phyloP scores from a whole-genome alignment of 192 early-diverging fungal genomes.

The Coemansia sp. region DNA sequence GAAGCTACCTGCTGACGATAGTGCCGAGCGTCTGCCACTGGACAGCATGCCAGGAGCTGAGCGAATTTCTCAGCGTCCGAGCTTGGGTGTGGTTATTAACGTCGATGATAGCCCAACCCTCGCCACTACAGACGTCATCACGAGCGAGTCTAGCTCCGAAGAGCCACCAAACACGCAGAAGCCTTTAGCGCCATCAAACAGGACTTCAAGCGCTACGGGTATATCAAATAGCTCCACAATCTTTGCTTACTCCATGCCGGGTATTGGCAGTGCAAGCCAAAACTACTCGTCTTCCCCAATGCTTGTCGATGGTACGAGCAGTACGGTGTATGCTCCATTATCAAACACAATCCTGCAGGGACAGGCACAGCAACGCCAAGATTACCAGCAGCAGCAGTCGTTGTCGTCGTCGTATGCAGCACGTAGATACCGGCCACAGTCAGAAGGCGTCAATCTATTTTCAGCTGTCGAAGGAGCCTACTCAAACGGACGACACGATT shows the following conservation, averaged over 20 bases:
- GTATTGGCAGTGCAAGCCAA: not conserved
- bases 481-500: not conserved
- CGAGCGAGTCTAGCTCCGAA: not conserved
- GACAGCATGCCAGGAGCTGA: not conserved
- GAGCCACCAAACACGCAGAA: not conserved
- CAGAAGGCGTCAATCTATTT: not conserved
- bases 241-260: not conserved
- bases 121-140: not conserved
- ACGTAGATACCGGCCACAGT: not conserved
- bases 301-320: not conserved
- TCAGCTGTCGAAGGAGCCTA: not conserved
- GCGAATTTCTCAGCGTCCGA: not conserved
- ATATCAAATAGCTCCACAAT: not conserved
- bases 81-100: not conserved
- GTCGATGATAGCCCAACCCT: constrained; percentile 4
- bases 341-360: not conserved
- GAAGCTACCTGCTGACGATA: constrained; percentile 12
- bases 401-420: too few relatives aligned
- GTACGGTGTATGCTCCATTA: not conserved
- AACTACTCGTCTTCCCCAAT: not conserved
- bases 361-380: not conserved
- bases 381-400: not conserved
- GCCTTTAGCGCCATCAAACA: not conserved
- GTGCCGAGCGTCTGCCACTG: not conserved
- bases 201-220: not conserved